Base-by-base conservation (phyloP, 805 yeast genomes). In the Yamadazyma ubonensis region DNA sequence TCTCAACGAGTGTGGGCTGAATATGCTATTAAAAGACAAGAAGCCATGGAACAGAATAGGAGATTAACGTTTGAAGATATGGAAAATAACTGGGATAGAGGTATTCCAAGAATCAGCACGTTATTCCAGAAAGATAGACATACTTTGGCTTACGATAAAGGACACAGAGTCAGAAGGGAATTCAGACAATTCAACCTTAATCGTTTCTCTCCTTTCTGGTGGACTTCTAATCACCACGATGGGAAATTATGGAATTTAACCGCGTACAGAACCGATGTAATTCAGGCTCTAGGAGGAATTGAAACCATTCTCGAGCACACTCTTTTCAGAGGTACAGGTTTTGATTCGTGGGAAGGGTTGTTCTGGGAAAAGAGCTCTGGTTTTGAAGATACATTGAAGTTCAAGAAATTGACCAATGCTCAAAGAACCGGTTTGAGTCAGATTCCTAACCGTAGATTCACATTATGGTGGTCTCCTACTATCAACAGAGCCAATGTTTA, bases 391-490 rank as follows among this genome's bases (percentile, higher is more conserved):
- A 85, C 96, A 0, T 76, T 93, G 76, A 91, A 90, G 58, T 86
- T 89, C 63, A 89, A 90, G 61, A 93, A 91, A 58, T 74, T 93
- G 51, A 93, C 99, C 1, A 91, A 91, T 63, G 99, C 99, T 1
- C 99, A 93, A 69, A 73, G 99, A 54, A 83, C 96, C 4, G 99
- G 99, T 58, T 74, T 93, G 49, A 86, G 95, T 55, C 99, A 93
- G 65, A 91, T 93, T 54, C 99, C 99, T 3, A 93, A 93, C 58
- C 82, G 99, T 59, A 76, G 99, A 33, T 93, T 93, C 58, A 93
- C 99, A 0, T 67, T 93, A 21, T 93, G 99, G 99, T 93, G 99
- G 99, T 89, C 97, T 0, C 99, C 99, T 5, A 93, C 99, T 0
- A 93, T 93, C 53, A 93, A 93, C 55, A 77, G 99, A 48, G 99